phyloP scores from a whole-genome alignment of 176 grass and related monocot genomes.

The Bromus sterilis region DNA sequence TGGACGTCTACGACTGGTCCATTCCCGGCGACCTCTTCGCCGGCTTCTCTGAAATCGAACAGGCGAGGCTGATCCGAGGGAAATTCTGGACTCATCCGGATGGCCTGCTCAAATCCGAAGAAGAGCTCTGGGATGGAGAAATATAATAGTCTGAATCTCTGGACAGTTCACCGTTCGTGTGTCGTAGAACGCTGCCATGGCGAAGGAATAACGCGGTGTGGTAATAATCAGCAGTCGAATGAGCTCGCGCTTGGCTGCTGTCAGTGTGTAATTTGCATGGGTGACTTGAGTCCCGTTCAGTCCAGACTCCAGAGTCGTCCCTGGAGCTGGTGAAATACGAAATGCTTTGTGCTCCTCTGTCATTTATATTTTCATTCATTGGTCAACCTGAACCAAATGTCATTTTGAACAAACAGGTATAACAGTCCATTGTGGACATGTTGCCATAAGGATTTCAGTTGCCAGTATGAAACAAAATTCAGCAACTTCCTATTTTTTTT shows the following conservation, averaged over 20 bases:
- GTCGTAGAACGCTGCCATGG: too few relatives aligned
- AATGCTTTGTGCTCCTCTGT: too few relatives aligned
- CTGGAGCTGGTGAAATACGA: too few relatives aligned
- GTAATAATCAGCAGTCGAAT: not conserved
- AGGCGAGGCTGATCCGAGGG: slow-evolving; percentile 20
- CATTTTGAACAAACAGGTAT: too few relatives aligned
- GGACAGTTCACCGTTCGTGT: not conserved
- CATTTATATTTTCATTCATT: too few relatives aligned
- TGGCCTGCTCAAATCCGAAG: not conserved
- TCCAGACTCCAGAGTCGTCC: not conserved
- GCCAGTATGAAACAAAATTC: too few relatives aligned
- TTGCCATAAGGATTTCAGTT: slow-evolving; percentile 19
- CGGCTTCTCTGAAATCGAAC: slow-evolving; percentile 55
- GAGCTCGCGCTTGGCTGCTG: not conserved
- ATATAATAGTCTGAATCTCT: not conserved
- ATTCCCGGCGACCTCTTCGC: slow-evolving; percentile 50
- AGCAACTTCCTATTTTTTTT: too few relatives aligned
- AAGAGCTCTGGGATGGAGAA: not conserved
- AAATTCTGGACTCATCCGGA: not conserved
- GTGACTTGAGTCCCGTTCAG: not conserved
- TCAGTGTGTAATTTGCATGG: not conserved
- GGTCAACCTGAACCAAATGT: too few relatives aligned
- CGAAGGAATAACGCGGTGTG: not conserved
- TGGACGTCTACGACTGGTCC: slow-evolving; percentile 66
- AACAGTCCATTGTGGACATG: too few relatives aligned